Evolutionary conservation across 306 rosid species (phyloP), one percentile per base, ranked within the genome.

Genomic region (Rosa rugosa): DNA sequence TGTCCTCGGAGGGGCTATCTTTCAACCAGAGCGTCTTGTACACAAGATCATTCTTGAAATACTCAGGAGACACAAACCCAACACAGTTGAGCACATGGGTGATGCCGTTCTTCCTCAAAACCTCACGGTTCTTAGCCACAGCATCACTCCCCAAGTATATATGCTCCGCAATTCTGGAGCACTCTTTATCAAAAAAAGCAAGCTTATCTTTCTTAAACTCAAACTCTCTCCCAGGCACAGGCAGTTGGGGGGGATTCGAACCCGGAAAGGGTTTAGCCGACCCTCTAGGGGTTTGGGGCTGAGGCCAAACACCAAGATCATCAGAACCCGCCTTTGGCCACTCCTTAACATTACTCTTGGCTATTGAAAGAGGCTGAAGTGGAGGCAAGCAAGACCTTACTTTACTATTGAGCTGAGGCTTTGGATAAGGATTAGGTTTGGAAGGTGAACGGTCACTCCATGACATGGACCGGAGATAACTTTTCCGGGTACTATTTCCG

Each of bases 311-410:
- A 2, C 95, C 97, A n/a, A 94, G 97, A 82, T 95, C 99, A 76
- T 95, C 99, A 77, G 94, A 88, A 76, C 97, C 96, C 0, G 99
- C 96, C 57, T 83, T 85, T 0, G 99, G 99, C 99, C 99, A 95
- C 79, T 87, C 96, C 79, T 81, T 88, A 0, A 70, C 89, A 77
- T 72, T 81, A 46, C 87, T 86, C 47, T 82, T 85, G 46, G 75
- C 79, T 60, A 95, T 95, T 13, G 93, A 79, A 20, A 95, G 95
- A 13, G 98, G 98, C 87, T 90, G 93, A 80, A 93, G 95, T 1
- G 93, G 92, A 7, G 97, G 97, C 78, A 93, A 76, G 57, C 85
- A 80, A 1, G 97, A 65, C 51, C 98, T 76, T 4, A 76, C 82
- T 73, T 89, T 92, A 72, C 77, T 85, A 46, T 80, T 86, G n/a